Evolutionary conservation across 2,329 filamentous ascomycete species (phyloP), one percentile per base, ranked within the genome.

Genomic region (Cercospora janseana): DNA sequence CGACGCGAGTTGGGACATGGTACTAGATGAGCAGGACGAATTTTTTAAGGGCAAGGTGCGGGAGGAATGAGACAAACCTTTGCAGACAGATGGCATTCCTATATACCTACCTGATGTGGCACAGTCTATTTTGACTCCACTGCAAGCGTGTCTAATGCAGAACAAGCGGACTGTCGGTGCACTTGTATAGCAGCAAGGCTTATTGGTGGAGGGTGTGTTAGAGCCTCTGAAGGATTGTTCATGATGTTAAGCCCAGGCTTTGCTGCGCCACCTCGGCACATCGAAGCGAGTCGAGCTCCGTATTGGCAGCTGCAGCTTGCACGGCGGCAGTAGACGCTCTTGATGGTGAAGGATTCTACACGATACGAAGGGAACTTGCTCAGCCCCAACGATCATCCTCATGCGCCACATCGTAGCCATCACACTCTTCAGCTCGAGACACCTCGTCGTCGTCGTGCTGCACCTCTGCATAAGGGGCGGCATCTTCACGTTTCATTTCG

Each of bases 351-450:
- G 29, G 9, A 38, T 21, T 4, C 34, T 21, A 13, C 29, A 13
- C 13, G 15, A 23, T 10, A 20, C 10, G 29, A 12, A 12, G 12
- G 9, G 29, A 27, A 10, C 38, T 4, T 20, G 13, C 35, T 52
- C 44, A 58, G 21, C 34, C 47, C 58, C 58, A 60, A 40, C 49
- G 58, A 52, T 59, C 56, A 45, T 60, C 58, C 26, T 60, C 59
- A 23, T 61, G 55, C 21, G 59, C 57, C 12, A 57, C 55, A 44
- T 61, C 59, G 27, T 49, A 46, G 40, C 49, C 50, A 21, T 43
- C 40, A 29, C 24, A 5, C 20, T 43, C 2, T n/a, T 12, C 28
- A 32, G 45, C n/a, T n/a, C n/a, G n/a, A n/a, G n/a, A n/a, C n/a
- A n/a, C n/a, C n/a, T n/a, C n/a, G n/a, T n/a, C n/a, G 6, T 42